A percentile compares a stretch with the other conserved stretches of the same genome.
phyloP scores from a whole-genome alignment of 1,284 basidiomycete species.

The Peniophora sp. region DNA sequence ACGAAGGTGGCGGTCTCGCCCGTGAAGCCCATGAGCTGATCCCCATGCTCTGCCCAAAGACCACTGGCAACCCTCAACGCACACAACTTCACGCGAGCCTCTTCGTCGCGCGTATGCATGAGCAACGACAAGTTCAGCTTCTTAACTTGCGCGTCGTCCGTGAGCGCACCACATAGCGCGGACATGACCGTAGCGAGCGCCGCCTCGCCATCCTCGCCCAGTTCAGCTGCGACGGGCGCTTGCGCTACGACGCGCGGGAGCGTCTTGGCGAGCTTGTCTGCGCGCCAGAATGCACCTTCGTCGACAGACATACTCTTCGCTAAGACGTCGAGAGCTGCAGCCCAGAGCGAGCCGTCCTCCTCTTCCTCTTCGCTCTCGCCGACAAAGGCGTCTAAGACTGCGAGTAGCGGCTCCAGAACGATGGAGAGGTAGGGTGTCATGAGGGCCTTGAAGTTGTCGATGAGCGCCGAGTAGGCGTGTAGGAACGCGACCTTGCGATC shows the following conservation, averaged over 20 bases:
- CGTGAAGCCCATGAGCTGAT: conserved; percentile 63
- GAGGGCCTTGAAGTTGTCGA: conserved; percentile 83
- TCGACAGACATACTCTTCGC: conserved; percentile 72
- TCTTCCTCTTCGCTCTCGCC: conserved; percentile 22
- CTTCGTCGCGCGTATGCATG: conserved; percentile 82
- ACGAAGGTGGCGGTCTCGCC: conserved; percentile 79
- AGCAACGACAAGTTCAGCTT: conserved; percentile 78
- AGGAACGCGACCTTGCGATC: conserved; percentile 56
- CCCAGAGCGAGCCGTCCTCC: conserved; percentile 50
- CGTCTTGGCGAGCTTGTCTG: conserved; percentile 66
- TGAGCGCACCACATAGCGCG: conserved; percentile 46
- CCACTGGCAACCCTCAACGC: conserved; percentile 65
- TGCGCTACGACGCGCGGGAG: conserved; percentile 57
- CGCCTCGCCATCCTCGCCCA: conserved; percentile 28
- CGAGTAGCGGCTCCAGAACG: conserved; percentile 63
- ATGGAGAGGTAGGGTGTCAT: conserved; percentile 89
- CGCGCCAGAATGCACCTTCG: conserved; percentile 87
- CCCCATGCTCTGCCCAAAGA: conserved; percentile 76
- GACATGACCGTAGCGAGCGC: conserved; percentile 40
- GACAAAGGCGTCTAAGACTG: conserved; percentile 50
- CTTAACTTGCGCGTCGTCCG: conserved; percentile 68
- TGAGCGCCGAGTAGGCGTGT: conserved; percentile 60
- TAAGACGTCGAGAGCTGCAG: conserved; percentile 54
- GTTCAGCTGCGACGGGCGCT: conserved; percentile 38
- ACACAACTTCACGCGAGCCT: conserved; percentile 54